Base-by-base conservation (phyloP, 2,329 filamentous ascomycete genomes). In the Pseudocercospora musae region DNA sequence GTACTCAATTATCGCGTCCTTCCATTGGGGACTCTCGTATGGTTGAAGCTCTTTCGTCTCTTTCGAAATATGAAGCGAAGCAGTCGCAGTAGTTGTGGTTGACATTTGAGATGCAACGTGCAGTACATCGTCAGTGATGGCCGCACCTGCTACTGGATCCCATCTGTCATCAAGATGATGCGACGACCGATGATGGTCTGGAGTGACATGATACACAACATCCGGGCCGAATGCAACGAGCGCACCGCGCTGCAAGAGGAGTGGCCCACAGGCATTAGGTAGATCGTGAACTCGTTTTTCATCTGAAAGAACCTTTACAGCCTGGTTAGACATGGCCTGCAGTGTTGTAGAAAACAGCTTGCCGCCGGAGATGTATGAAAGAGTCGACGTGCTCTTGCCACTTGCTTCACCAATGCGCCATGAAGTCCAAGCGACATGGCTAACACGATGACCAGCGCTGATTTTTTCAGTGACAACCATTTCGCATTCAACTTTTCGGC, bases 121-220 rank as follows among this genome's bases (percentile, higher is more conserved):
- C 4, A 79, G 53, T 8, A 25, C 21, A 3, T 68, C 52, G 20
- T 57, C 31, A 57, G 62, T 66, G 60, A 74, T 68, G 8, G 67
- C 63, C 42, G 78, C 68, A 66, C 78, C 78, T 11, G 78, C 74
- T 3, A 78, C 64, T 9, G 71, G 62, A 59, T 81, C 78, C 77
- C 78, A 80, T n/a, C 76, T 72, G n/a, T 68, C 73, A 55, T 79
- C 76, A 1, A 79, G 72, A 56, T 76, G 67, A 58, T 77, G 76
- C 3, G 60, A 67, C 21, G 54, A 55, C 10, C 62, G 33, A 31
- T 75, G 62, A 10, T 60, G 9, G 44, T 52, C 71, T 20, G 75
- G 59, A 33, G 68, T 70, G 21, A 63, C 40, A 4, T 63, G 59
- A 5, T 72, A 63, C 4, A 77, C 64, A 9, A 70, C 68, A 3